phyloP scores from a whole-genome alignment of 305 asterid genomes.

The Ajuga reptans region DNA sequence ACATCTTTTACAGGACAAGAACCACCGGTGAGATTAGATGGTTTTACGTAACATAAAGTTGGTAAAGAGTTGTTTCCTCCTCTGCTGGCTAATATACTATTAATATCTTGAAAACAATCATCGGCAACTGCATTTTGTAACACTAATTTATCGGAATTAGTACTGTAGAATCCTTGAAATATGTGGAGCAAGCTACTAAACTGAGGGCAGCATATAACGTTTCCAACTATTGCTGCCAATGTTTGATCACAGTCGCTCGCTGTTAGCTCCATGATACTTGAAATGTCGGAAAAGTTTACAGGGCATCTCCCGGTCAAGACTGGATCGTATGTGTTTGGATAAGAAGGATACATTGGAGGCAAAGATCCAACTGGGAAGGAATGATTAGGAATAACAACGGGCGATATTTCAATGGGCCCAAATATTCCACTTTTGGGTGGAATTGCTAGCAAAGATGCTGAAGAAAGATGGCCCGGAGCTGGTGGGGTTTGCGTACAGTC shows the following conservation, averaged over 20 bases:
- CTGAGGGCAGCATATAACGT: constrained; percentile 95
- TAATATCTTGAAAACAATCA: constrained; percentile 90
- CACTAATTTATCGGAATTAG: constrained; percentile 54
- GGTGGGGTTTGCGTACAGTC: constrained; percentile 37
- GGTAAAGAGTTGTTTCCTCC: constrained; percentile 86
- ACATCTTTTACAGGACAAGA: constrained; percentile 93
- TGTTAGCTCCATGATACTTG: constrained; percentile 67
- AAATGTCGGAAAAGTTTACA: constrained; percentile 70
- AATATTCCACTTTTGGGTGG: constrained; percentile 61
- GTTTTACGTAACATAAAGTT: constrained; percentile 55
- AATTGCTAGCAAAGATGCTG: constrained; percentile 50
- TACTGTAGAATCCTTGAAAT: constrained; percentile 79
- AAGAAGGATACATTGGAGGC: constrained; percentile 92
- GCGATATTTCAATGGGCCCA: constrained; percentile 84
- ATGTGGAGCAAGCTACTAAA: constrained; percentile 82
- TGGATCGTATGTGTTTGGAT: constrained; percentile 74
- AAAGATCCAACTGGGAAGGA: constrained; percentile 57
- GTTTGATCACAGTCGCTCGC: constrained; percentile 80
- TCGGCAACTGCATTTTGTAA: constrained; percentile 72
- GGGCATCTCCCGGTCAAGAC: constrained; percentile 92
- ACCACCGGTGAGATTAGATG: constrained; percentile 84
- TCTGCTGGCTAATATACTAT: constrained; percentile 84
- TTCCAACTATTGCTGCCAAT: constrained; percentile 71
- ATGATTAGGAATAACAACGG: constrained; percentile 66
- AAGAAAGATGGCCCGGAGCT: constrained; percentile 34